phyloP scores from a whole-genome alignment of 257 asterid species.

The Rubia yunnanensis region DNA sequence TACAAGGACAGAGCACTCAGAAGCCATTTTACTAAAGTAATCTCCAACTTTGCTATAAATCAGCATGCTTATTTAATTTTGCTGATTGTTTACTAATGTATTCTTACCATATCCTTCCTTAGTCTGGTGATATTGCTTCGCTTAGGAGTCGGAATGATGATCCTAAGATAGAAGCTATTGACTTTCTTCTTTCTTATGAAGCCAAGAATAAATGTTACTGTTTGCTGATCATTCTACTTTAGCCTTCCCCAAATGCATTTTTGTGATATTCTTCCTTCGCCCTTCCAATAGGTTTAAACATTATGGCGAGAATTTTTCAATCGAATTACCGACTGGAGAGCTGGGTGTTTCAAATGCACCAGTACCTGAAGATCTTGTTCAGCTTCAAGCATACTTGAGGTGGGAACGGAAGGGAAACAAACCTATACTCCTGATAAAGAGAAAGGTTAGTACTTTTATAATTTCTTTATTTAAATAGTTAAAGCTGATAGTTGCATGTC shows the following conservation, averaged over 20 bases:
- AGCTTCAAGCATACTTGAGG: slow-evolving; percentile 85
- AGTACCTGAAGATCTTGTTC: slow-evolving; percentile 96
- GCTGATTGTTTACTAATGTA: neutral
- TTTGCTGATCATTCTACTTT: neutral
- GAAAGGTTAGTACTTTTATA: slow-evolving; percentile 40
- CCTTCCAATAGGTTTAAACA: slow-evolving; percentile 64
- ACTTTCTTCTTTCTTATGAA: slow-evolving; percentile 83
- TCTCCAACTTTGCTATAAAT: slow-evolving; percentile 17
- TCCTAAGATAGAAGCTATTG: slow-evolving; percentile 74
- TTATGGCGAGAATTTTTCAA: slow-evolving; percentile 65
- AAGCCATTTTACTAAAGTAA: slow-evolving; percentile 79
- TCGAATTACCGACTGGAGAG: slow-evolving; percentile 45
- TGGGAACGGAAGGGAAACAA: slow-evolving; percentile 96
- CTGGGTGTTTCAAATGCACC: slow-evolving; percentile 35
- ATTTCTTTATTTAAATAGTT: too few relatives aligned
- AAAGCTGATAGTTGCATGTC: too few relatives aligned
- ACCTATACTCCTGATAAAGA: slow-evolving; percentile 68
- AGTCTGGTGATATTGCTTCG: slow-evolving; percentile 68
- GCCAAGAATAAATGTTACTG: slow-evolving; percentile 74
- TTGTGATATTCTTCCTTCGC: neutral
- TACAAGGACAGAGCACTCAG: slow-evolving; percentile 73
- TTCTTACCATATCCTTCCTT: slow-evolving; percentile 10
- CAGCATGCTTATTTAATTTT: slow-evolving; percentile 12
- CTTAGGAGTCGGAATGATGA: slow-evolving; percentile 76
- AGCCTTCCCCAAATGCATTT: neutral